Evolutionary conservation across 495 filamentous ascomycete species (phyloP).

Genomic region (Hypomontagnella submonticulosa): DNA sequence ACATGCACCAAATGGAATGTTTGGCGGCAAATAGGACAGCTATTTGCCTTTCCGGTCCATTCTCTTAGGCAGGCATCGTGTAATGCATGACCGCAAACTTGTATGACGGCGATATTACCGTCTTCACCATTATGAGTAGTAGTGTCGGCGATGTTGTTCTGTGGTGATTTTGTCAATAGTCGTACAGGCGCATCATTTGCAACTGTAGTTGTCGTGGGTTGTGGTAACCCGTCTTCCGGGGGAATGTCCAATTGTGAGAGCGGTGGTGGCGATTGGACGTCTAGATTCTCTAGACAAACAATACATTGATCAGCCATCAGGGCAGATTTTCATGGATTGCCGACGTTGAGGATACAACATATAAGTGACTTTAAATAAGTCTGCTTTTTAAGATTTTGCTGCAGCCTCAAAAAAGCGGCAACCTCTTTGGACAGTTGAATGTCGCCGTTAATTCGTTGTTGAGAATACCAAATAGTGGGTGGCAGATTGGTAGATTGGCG

Average conservation of each 20-base stretch:
- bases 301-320: slow-evolving; percentile 93
- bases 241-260: slow-evolving; percentile 35
- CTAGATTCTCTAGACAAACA: slow-evolving; percentile 93
- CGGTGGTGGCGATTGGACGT: slow-evolving; percentile 52
- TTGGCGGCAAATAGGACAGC: slow-evolving; percentile 94
- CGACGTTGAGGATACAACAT: slow-evolving; percentile 49
- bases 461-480: slow-evolving; percentile 8
- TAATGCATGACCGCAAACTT: slow-evolving; percentile 84
- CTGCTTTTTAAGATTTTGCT: slow-evolving; percentile 36
- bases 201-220: slow-evolving; percentile 24
- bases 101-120: slow-evolving; percentile 60
- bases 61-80: slow-evolving; percentile 91
- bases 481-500: slow-evolving; percentile 6
- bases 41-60: slow-evolving; percentile 96
- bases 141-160: slow-evolving; percentile 50
- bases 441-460: slow-evolving; percentile 32
- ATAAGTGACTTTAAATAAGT: slow-evolving; percentile 48
- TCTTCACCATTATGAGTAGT: slow-evolving; percentile 42
- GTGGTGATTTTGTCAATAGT: slow-evolving; percentile 49
- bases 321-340: slow-evolving; percentile 47
- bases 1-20: slow-evolving; percentile 91
- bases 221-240: slow-evolving; percentile 20
- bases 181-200: slow-evolving; percentile 47
- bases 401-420: slow-evolving; percentile 34
- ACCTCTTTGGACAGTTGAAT: slow-evolving; percentile 13